Evolutionary conservation across 2,329 filamentous ascomycete species (phyloP), one percentile per base, ranked within the genome.

Genomic region (Tricladium varicosporioides): DNA sequence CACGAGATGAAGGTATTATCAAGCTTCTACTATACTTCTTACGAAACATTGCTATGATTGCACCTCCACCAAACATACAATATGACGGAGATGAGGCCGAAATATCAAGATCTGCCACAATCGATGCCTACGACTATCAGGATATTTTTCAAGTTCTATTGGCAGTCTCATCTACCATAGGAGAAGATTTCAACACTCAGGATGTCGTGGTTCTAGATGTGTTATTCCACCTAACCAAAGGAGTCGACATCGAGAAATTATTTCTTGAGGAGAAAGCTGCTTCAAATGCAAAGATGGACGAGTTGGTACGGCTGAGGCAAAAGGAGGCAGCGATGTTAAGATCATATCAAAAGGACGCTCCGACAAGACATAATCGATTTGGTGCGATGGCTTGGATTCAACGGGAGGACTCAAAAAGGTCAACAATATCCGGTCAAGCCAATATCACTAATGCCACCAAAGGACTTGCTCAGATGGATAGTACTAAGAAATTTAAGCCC

Each of bases 381-480:
- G 94, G 94, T 2, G 96, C 92, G 10, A 97, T 97, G 90, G 86
- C 97, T 33, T 97, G 93, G 92, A 85, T 99, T 40, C 91, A 96
- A 75, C 81, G 92, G 55, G 89, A 92, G 49, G 88, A 92, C 64
- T 86, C 88, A 51, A 92, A 92, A 67, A 83, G 94, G 66, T 88
- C 90, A 0, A 92, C 92, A 0, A 82, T 99, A 1, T 92, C 92
- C 0, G 94, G 94, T 1, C 93, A 97, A 70, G 88, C 92, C 65
- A 89, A 89, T 4, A 81, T 99, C 46, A 82, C 85, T 2, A 86
- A 91, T 66, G 82, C 85, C 5, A 81, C 88, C 8, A 82, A 83
- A 42, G 88, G 89, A 5, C 82, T 96, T 63, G 81, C 89, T 51
- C 95, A 96, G 71, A 92, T 99, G 84, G 94, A 99, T 68, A 86